These are phyloP conservation scores for Leccinum pellstonianum DNA, from an alignment of 768 basidiomycete genomes.

Conservation along the genomic window DNA sequence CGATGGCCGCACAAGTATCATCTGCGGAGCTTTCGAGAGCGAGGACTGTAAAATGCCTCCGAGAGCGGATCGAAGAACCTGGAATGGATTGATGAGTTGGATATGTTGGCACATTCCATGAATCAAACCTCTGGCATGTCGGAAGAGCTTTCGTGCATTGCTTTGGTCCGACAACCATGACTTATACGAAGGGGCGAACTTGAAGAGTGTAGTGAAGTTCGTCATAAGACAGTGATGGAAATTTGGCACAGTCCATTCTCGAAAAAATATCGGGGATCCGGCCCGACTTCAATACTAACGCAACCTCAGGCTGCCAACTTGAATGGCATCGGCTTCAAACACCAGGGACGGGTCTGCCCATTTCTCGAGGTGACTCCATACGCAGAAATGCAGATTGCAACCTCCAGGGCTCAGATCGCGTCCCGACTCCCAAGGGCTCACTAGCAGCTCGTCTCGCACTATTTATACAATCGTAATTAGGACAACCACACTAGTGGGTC, in stretches of 20 bases:
- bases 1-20: conserved; percentile 89
- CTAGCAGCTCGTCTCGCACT: no score
- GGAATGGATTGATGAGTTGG: background rate
- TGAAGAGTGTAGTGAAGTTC: background rate
- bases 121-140: background rate
- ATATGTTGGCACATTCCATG: background rate
- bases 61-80: background rate
- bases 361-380: no score
- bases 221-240: no score
- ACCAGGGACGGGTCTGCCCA: no score
- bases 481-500: conserved; percentile 39
- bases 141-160: background rate
- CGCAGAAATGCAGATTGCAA: no score
- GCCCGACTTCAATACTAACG: no score
- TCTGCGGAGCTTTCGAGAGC: conserved; percentile 89
- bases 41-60: conserved; percentile 55
- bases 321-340: no score
- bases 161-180: background rate
- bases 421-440: no score
- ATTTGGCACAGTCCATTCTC: no score
- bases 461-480: background rate
- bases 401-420: no score
- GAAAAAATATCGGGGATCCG: no score
- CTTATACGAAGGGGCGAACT: background rate
- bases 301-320: no score